These are phyloP conservation scores for Extremus antarcticus DNA, from an alignment of 495 filamentous ascomycete genomes.

Conservation along the genomic window DNA sequence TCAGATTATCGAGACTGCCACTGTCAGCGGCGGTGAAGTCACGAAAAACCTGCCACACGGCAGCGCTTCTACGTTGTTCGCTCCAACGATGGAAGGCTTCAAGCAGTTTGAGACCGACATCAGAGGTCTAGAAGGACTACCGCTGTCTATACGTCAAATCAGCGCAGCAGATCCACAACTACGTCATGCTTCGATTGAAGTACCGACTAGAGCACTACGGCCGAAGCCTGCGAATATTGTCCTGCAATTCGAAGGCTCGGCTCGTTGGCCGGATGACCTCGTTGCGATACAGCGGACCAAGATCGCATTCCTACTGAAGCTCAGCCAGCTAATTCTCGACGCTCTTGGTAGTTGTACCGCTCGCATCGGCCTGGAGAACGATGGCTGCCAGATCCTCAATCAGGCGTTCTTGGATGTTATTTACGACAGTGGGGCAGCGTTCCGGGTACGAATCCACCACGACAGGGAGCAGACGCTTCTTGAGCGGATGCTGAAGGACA, in stretches of 20 bases:
- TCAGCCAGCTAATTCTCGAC: constrained; percentile 55
- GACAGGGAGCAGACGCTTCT: constrained; percentile 78
- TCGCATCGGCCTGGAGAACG: constrained; percentile 71
- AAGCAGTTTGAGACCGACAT: constrained; percentile 60
- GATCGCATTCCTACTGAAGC: constrained; percentile 76
- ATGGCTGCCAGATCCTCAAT: constrained; percentile 54
- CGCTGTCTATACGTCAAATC: constrained; percentile 68
- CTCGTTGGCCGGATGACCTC: constrained; percentile 86
- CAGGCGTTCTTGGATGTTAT: constrained; percentile 71
- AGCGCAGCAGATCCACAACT: constrained; percentile 58
- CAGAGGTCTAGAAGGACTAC: constrained; percentile 63
- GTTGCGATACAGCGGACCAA: constrained; percentile 87
- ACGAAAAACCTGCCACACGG: constrained; percentile 40
- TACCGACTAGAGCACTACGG: constrained; percentile 30
- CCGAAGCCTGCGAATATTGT: constrained; percentile 52
- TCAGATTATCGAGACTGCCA: constrained; percentile 40
- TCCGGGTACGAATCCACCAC: constrained; percentile 61
- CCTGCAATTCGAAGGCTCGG: constrained; percentile 87
- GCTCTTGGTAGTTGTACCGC: constrained; percentile 43
- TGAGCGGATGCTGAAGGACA: constrained; percentile 66
- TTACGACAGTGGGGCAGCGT: constrained; percentile 55
- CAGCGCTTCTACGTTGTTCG: constrained; percentile 40
- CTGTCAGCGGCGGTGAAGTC: constrained; percentile 52
- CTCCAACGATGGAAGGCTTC: constrained; percentile 50
- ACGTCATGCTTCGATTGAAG: constrained; percentile 56